Base-by-base conservation (phyloP, 768 basidiomycete species). In the Auricularia heimuer region DNA sequence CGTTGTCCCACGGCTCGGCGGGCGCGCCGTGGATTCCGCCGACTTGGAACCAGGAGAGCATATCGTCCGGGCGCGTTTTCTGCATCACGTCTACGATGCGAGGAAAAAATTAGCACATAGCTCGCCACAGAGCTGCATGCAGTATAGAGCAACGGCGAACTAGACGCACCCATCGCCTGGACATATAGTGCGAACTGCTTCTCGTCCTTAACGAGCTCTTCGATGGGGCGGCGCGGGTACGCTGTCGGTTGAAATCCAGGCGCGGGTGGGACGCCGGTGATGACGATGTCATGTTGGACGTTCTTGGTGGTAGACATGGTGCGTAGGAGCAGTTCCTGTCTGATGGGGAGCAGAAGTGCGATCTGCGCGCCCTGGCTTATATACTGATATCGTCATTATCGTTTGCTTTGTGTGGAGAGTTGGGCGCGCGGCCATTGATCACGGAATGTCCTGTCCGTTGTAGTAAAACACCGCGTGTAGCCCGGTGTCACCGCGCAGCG, bases 1-100 rank as follows among this genome's bases (percentile, higher is more conserved):
- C 72, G 14, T 75, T 79, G 62, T 81, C 76, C 81, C 81, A 85
- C 0, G 71, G 67, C 8, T 72, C 70, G 65, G 75, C 79, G 0
- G 84, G 84, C 29, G 79, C 69, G 4, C 83, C 84, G 66, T 85
- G 83, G 65, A 85, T 83, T 18, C 81, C 81, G 3, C 74, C 77
- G 47, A 85, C 74, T 56, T 76, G 73, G 71, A 79, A 81, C 71
- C 76, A 80, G 16, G 82, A 82, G 36, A 62, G 68, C 1, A 74
- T 62, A 4, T 77, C 66, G 45, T 39, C 62, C 67, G 81, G 77
- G 12, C 71, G 37, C 36, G 71, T 65, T 56, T 64, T 61, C 54
- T 71, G 73, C 69, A 79, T 77, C 12, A 21, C 24, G 36, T 63
- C 65, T 56, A 29, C 29, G 29, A 29, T 29, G 56, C 51, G 16